Percentiles rank a stretch among this genome's conserved stretches.
Evolutionary conservation across 192 early-diverging fungal species (phyloP).

Genomic region (Backusella westeae): DNA sequence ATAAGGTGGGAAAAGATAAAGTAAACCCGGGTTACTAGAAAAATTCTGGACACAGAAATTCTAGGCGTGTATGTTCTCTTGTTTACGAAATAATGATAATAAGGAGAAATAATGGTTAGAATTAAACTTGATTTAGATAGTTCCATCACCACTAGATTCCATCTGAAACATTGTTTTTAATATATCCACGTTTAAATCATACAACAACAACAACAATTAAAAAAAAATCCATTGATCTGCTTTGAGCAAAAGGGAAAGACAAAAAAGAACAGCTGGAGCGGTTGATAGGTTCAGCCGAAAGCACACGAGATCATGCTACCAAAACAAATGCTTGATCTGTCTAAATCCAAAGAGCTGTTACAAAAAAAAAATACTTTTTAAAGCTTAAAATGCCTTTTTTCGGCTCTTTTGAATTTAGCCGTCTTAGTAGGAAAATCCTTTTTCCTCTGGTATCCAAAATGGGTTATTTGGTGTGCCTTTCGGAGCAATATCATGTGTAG

Average conservation of each 20-base stretch:
- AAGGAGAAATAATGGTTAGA: background rate
- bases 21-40: background rate
- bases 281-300: background rate
- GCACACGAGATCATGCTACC: background rate
- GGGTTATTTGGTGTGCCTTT: background rate
- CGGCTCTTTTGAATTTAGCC: background rate
- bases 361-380: background rate
- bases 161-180: background rate
- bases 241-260: background rate
- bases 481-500: constrained; percentile 1
- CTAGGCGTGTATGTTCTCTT: background rate
- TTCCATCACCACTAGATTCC: background rate
- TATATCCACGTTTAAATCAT: background rate
- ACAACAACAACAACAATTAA: background rate
- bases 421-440: constrained; percentile 1
- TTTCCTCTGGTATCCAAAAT: constrained; percentile 1
- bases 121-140: background rate
- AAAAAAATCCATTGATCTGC: background rate
- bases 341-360: background rate
- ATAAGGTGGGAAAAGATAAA: background rate
- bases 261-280: background rate
- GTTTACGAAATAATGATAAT: background rate
- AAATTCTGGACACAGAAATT: background rate
- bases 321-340: background rate
- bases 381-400: constrained; percentile 2